phyloP scores from a whole-genome alignment of 441 rosid genomes.

The Mallotus japonicus region DNA sequence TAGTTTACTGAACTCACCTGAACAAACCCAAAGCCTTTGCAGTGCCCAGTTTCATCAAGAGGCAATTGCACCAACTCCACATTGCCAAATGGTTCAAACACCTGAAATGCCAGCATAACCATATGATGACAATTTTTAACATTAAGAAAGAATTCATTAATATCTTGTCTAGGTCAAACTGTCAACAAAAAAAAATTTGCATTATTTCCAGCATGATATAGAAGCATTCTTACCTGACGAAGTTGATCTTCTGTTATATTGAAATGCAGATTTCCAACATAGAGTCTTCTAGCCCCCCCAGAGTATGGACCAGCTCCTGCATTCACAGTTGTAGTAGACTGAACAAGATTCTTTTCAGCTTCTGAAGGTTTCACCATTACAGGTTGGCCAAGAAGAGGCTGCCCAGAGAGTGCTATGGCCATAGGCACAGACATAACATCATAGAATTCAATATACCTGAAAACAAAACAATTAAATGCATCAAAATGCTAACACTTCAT shows the following conservation, averaged over 20 bases:
- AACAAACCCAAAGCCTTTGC: slow-evolving; percentile 97
- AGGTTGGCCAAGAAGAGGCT: slow-evolving; percentile 88
- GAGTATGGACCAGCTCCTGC: slow-evolving; percentile 70
- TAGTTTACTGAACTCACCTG: slow-evolving; percentile 60
- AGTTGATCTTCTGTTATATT: slow-evolving; percentile 91
- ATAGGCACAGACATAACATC: slow-evolving; percentile 99
- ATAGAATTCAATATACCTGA: slow-evolving; percentile 89
- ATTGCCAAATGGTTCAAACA: slow-evolving; percentile 88
- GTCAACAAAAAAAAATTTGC: not conserved
- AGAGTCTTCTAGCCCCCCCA: slow-evolving; percentile 90
- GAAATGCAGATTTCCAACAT: slow-evolving; percentile 88
- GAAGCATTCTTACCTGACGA: slow-evolving; percentile 57
- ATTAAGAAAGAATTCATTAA: not conserved
- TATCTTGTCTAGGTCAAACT: not conserved
- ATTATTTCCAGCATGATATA: not conserved
- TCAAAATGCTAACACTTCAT: too few relatives aligned
- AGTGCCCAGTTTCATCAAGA: slow-evolving; percentile 77
- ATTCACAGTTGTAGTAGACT: slow-evolving; percentile 72
- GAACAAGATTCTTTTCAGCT: slow-evolving; percentile 98
- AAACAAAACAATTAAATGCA: slow-evolving; percentile 7
- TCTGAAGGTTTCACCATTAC: slow-evolving; percentile 99
- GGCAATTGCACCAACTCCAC: slow-evolving; percentile 99
- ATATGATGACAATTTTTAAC: not conserved
- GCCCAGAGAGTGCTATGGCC: slow-evolving; percentile 99
- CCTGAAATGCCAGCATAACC: slow-evolving; percentile 44